These are phyloP conservation scores for Diaporthe nobilis DNA, from an alignment of 2,329 filamentous ascomycete species.

Conservation along the genomic window DNA sequence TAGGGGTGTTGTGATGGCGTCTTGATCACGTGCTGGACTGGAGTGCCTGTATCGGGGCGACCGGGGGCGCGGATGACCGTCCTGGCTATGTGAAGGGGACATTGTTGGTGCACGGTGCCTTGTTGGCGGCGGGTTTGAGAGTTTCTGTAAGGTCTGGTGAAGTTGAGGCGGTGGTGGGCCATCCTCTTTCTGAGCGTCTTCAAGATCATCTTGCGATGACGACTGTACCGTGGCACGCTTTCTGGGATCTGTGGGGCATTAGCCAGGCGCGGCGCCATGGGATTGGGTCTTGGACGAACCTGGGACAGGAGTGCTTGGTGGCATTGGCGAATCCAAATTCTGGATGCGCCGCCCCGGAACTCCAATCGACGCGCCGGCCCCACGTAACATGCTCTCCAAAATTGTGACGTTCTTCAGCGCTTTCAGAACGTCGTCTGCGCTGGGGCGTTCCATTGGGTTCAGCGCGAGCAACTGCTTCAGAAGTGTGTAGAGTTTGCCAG, in stretches of 20 bases:
- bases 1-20: slow-evolving; percentile 55
- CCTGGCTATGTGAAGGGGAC: slow-evolving; percentile 58
- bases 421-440: slow-evolving; percentile 85
- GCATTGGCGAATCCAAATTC: slow-evolving; percentile 67
- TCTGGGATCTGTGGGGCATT: slow-evolving; percentile 48
- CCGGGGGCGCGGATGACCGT: slow-evolving; percentile 46
- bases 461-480: slow-evolving; percentile 85
- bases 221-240: slow-evolving; percentile 52
- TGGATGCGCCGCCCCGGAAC: slow-evolving; percentile 65
- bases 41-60: slow-evolving; percentile 42
- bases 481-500: slow-evolving; percentile 86
- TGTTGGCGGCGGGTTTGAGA: slow-evolving; percentile 49
- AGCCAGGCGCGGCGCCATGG: slow-evolving; percentile 11
- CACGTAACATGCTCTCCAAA: slow-evolving; percentile 58
- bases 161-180: slow-evolving; percentile 48
- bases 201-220: slow-evolving; percentile 50
- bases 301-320: slow-evolving; percentile 63
- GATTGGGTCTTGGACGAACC: slow-evolving; percentile 50
- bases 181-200: slow-evolving; percentile 45
- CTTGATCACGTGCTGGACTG: slow-evolving; percentile 26
- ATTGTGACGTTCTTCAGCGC: slow-evolving; percentile 79
- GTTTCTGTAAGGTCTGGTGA: slow-evolving; percentile 52
- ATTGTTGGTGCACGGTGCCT: slow-evolving; percentile 52
- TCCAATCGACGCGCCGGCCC: slow-evolving; percentile 54
- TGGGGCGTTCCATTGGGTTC: slow-evolving; percentile 82